Evolutionary conservation across 805 yeast species (phyloP).

Genomic region (Nakazawaea siamensis): DNA sequence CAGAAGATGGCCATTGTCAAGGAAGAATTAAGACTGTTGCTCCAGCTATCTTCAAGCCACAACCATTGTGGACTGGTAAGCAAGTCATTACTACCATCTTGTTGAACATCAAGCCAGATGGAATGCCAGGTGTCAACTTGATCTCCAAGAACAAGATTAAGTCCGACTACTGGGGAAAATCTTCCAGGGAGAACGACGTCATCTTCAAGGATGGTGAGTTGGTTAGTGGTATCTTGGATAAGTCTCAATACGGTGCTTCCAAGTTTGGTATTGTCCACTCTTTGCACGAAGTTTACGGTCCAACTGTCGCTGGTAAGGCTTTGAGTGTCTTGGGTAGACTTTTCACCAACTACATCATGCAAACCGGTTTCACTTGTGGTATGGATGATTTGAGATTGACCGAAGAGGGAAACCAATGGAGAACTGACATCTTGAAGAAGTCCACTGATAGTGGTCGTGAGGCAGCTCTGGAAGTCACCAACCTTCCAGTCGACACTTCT

Average conservation of each 20-base stretch:
- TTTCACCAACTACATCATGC: conserved; percentile 88
- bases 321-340: conserved; percentile 90
- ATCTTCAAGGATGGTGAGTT: conserved; percentile 81
- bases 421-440: conserved; percentile 71
- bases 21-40: conserved; percentile 69
- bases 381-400: conserved; percentile 97
- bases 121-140: conserved; percentile 88
- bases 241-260: conserved; percentile 97
- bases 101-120: conserved; percentile 77
- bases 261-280: conserved; percentile 96
- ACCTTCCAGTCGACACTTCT: conserved; percentile 46
- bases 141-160: conserved; percentile 81
- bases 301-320: conserved; percentile 81
- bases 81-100: conserved; percentile 91
- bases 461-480: conserved; percentile 94
- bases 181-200: conserved; percentile 80
- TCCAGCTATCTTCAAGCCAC: conserved; percentile 84
- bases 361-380: conserved; percentile 97
- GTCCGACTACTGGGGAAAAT: conserved; percentile 89
- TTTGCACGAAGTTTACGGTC: conserved; percentile 91
- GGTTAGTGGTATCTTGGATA: conserved; percentile 88
- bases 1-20: conserved; percentile 95
- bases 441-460: conserved; percentile 78
- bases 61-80: conserved; percentile 95
- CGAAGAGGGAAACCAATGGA: conserved; percentile 82